Base-by-base conservation (phyloP, 2,329 filamentous ascomycete genomes). In the Fusarium vanettenii region DNA sequence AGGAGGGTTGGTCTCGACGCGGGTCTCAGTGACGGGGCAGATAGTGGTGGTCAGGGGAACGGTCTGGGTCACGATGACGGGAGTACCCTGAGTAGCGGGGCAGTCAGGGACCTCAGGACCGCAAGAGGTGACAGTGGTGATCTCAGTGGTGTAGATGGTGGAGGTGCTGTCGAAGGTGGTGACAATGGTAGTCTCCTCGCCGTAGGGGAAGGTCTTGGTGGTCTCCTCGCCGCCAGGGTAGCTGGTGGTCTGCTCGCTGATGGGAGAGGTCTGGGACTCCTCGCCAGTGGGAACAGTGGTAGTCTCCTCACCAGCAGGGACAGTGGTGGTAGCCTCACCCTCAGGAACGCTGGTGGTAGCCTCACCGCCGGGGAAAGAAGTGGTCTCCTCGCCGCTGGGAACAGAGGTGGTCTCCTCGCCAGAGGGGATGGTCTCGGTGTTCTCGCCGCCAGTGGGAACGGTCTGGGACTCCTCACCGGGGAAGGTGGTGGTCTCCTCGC, bases 21-120 rank as follows among this genome's bases (percentile, higher is more conserved):
- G 79, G 48, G 87, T 89, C 84, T 87, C 87, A n/a, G 88, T 90
- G 69, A 90, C 88, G 25, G 89, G 89, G 86, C 89, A 91, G 79
- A 91, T 80, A 45, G 90, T 92, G 72, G 91, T 92, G 60, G 87
- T 89, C 59, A 91, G 78, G 56, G 89, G 82, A 69, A 92, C 80
- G 8, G 88, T 90, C 67, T 89, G 85, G 4, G 89, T 89, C 64
- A 88, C 83, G 33, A 89, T 79, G 1, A 83, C 85, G 55, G 86
- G 85, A 14, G 85, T 86, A 64, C 81, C 77, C 33, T 84, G 78
- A 56, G 83, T 80, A 66, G 84, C 86, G 33, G 89, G 88, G 85
- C 89, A 91, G 83, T 89, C 82, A 43, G 85, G 83, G 57, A 87
- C 80, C 62, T 82, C 82, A 33, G 84, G 73, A n/a, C 80, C 85